phyloP scores from a whole-genome alignment of 495 filamentous ascomycete species.

The Tuber borchii region DNA sequence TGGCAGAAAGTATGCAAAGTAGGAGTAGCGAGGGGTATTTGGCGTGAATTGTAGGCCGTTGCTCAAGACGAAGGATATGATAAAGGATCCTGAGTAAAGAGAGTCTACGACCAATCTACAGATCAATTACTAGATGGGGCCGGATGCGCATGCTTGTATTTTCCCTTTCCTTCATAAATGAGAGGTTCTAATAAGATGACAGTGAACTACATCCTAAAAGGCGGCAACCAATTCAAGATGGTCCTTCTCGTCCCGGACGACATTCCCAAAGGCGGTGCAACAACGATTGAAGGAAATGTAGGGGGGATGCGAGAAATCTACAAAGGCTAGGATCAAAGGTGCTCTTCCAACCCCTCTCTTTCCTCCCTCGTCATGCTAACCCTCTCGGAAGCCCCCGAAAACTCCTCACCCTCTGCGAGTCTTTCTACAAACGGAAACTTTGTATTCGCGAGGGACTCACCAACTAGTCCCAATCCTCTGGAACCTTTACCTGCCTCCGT shows the following conservation, averaged over 20 bases:
- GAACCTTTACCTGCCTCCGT: slow-evolving; percentile 56
- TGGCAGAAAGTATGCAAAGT: too few relatives aligned
- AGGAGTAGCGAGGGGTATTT: too few relatives aligned
- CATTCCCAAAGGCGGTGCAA: slow-evolving; percentile 52
- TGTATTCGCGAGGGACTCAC: slow-evolving; percentile 54
- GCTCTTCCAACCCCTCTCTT: neutral
- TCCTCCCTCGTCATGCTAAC: slow-evolving; percentile 1
- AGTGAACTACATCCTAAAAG: slow-evolving; percentile 58
- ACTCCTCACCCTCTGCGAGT: slow-evolving; percentile 50
- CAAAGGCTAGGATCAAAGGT: slow-evolving; percentile 52
- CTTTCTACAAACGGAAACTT: slow-evolving; percentile 62
- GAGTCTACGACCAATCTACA: too few relatives aligned
- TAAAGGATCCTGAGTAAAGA: too few relatives aligned
- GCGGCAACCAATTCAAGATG: slow-evolving; percentile 59
- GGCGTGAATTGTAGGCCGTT: too few relatives aligned
- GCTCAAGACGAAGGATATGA: too few relatives aligned
- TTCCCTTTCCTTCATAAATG: too few relatives aligned
- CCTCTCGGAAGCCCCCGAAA: slow-evolving; percentile 34
- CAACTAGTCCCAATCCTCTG: slow-evolving; percentile 53
- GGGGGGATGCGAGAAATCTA: slow-evolving; percentile 62
- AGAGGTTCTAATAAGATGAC: neutral
- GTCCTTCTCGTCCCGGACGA: slow-evolving; percentile 65
- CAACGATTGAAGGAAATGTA: slow-evolving; percentile 52
- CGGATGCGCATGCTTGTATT: too few relatives aligned
- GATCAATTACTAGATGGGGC: too few relatives aligned